These are phyloP conservation scores for Hypoxylon fuscum DNA, from an alignment of 495 filamentous ascomycete genomes.

Conservation along the genomic window DNA sequence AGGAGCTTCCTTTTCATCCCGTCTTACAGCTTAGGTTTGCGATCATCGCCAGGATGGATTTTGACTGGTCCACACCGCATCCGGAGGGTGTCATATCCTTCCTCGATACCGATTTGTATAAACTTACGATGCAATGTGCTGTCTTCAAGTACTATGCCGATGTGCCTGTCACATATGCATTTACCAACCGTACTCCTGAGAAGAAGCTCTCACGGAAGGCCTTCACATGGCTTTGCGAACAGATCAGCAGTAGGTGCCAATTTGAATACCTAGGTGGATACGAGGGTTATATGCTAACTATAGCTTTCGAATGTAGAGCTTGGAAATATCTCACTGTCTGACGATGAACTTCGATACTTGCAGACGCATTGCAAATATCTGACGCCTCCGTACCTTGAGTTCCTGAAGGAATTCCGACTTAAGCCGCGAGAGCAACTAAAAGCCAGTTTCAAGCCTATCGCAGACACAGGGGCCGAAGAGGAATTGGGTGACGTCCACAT, in stretches of 20 bases:
- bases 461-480: slow-evolving; percentile 71
- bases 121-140: slow-evolving; percentile 98
- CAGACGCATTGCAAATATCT: slow-evolving; percentile 83
- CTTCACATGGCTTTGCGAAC: slow-evolving; percentile 83
- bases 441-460: slow-evolving; percentile 70
- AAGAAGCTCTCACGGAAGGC: slow-evolving; percentile 87
- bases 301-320: slow-evolving; percentile 65
- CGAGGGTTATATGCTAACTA: slow-evolving; percentile 11
- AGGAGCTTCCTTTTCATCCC: no score
- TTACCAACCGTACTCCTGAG: slow-evolving; percentile 93
- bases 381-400: slow-evolving; percentile 76
- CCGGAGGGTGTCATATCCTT: slow-evolving; percentile 85
- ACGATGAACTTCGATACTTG: slow-evolving; percentile 83
- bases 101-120: slow-evolving; percentile 97
- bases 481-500: slow-evolving; percentile 80
- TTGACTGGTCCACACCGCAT: slow-evolving; percentile 65
- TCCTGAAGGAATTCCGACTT: slow-evolving; percentile 81
- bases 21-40: no score
- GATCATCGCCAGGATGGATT: slow-evolving; percentile 52
- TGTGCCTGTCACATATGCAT: slow-evolving; percentile 85
- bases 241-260: slow-evolving; percentile 72
- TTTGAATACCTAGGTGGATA: slow-evolving; percentile 1
- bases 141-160: slow-evolving; percentile 89
- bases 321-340: slow-evolving; percentile 75
- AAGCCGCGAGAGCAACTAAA: slow-evolving; percentile 81